A percentile compares a stretch with the other conserved stretches of the same genome.
phyloP scores from a whole-genome alignment of 176 grass and related monocot species.

The Elymus sibiricus region DNA sequence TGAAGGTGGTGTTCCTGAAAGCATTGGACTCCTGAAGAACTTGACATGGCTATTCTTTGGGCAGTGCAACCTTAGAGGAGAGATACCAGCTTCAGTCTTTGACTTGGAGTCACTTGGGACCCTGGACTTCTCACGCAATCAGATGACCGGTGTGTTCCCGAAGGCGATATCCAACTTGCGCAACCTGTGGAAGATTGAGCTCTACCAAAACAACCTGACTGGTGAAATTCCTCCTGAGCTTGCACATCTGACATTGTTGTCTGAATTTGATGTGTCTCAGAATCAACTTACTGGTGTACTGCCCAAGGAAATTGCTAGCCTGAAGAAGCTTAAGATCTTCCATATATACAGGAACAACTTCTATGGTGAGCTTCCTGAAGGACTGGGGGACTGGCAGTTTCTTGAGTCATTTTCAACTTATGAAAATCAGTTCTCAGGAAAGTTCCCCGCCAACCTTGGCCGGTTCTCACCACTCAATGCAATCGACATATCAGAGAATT shows the following conservation, averaged over 20 bases:
- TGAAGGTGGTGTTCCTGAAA: slow-evolving; percentile 62
- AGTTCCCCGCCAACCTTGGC: slow-evolving; percentile 68
- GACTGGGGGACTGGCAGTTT: slow-evolving; percentile 62
- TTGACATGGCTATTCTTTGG: slow-evolving; percentile 83
- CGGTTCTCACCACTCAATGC: slow-evolving; percentile 67
- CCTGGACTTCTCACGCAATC: slow-evolving; percentile 86
- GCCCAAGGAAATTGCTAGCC: slow-evolving; percentile 47
- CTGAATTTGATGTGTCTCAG: slow-evolving; percentile 92
- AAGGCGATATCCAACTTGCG: slow-evolving; percentile 65
- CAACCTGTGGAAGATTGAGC: slow-evolving; percentile 92
- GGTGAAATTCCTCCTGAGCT: slow-evolving; percentile 83
- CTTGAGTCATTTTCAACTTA: slow-evolving; percentile 91
- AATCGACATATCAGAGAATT: slow-evolving; percentile 94
- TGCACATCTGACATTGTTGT: slow-evolving; percentile 52
- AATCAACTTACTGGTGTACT: slow-evolving; percentile 73
- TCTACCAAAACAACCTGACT: slow-evolving; percentile 90
- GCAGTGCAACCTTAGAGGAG: slow-evolving; percentile 76
- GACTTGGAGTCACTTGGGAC: slow-evolving; percentile 61
- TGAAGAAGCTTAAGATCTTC: slow-evolving; percentile 79
- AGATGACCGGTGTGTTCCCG: slow-evolving; percentile 69
- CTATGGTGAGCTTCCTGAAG: slow-evolving; percentile 73
- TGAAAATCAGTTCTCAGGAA: slow-evolving; percentile 77
- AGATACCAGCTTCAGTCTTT: slow-evolving; percentile 70
- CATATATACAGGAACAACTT: slow-evolving; percentile 82
- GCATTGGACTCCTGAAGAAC: slow-evolving; percentile 76